Conservation (phyloP, 805 yeast species). For the Candida lessepsii region DNA sequence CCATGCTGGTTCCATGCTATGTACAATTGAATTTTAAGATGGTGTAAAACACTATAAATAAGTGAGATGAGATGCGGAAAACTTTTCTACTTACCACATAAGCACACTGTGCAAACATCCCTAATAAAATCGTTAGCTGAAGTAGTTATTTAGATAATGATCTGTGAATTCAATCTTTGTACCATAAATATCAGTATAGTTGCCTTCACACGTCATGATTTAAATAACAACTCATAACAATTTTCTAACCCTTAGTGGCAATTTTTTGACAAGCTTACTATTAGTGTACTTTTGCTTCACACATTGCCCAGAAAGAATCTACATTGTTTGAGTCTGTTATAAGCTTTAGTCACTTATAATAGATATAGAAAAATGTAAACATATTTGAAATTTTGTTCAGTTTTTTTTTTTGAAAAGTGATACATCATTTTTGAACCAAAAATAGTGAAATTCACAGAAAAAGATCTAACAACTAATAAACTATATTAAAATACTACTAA, state of each 20-base stretch:
- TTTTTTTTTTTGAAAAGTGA: too few species aligned
- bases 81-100: background rate
- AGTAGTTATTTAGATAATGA: background rate
- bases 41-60: background rate
- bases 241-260: too few species aligned
- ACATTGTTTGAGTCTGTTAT: slow-evolving; percentile 50
- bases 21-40: too few species aligned
- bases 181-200: too few species aligned
- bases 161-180: too few species aligned
- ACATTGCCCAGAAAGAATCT: slow-evolving; percentile 35
- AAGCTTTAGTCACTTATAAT: slow-evolving; percentile 27
- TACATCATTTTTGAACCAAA: too few species aligned
- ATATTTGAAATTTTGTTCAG: too few species aligned
- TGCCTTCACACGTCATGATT: too few species aligned
- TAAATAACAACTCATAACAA: too few species aligned
- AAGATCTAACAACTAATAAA: too few species aligned
- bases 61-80: slow-evolving; percentile 9
- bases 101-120: background rate
- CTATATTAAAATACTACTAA: too few species aligned
- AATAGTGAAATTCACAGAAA: too few species aligned
- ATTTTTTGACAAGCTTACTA: slow-evolving; percentile 15
- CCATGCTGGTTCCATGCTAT: slow-evolving; percentile 64
- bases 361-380: slow-evolving; percentile 48
- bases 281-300: slow-evolving; percentile 19
- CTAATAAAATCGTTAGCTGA: background rate